A percentile compares a stretch with the other conserved stretches of the same genome.
Evolutionary conservation across 352 stramenopile genomes (phyloP).

Genomic region (Pythium diclinum): DNA sequence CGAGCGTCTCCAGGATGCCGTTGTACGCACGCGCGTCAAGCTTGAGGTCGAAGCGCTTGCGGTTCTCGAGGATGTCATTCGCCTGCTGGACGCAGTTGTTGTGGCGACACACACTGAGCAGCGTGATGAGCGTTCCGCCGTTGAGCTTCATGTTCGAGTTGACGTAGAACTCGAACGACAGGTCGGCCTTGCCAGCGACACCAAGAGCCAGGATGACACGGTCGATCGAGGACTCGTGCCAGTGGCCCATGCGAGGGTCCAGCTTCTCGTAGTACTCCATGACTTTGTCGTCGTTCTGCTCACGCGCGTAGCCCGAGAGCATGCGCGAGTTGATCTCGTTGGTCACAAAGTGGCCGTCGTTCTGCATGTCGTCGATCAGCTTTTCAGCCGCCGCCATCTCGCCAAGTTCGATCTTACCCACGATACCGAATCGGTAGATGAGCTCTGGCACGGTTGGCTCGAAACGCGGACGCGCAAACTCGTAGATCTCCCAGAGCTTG

Average conservation of each 20-base stretch:
- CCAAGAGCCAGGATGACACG: conserved; percentile 68
- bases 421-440: conserved; percentile 68
- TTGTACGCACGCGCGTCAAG: conserved; percentile 74
- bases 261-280: conserved; percentile 50
- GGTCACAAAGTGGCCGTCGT: conserved; percentile 47
- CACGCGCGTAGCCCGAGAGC: conserved; percentile 48
- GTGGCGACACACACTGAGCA: conserved; percentile 65
- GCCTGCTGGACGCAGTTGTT: conserved; percentile 73
- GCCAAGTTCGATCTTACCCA: conserved; percentile 47
- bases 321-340: conserved; percentile 72
- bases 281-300: conserved; percentile 44
- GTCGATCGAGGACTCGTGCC: conserved; percentile 68
- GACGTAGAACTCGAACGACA: conserved; percentile 76
- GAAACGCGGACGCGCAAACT: conserved; percentile 41
- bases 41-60: conserved; percentile 69
- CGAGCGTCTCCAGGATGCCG: conserved; percentile 63
- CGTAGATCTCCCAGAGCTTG: conserved; percentile 49
- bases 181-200: conserved; percentile 50
- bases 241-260: conserved; percentile 60
- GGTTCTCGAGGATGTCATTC: conserved; percentile 68
- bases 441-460: conserved; percentile 50
- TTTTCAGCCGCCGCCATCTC: conserved; percentile 42
- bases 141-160: conserved; percentile 80
- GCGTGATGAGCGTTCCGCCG: conserved; percentile 60
- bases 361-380: conserved; percentile 53